A percentile compares a stretch with the other conserved stretches of the same genome.
These are phyloP conservation scores for Zygosaccharomyces siamensis DNA, from an alignment of 805 yeast genomes.

Conservation along the genomic window DNA sequence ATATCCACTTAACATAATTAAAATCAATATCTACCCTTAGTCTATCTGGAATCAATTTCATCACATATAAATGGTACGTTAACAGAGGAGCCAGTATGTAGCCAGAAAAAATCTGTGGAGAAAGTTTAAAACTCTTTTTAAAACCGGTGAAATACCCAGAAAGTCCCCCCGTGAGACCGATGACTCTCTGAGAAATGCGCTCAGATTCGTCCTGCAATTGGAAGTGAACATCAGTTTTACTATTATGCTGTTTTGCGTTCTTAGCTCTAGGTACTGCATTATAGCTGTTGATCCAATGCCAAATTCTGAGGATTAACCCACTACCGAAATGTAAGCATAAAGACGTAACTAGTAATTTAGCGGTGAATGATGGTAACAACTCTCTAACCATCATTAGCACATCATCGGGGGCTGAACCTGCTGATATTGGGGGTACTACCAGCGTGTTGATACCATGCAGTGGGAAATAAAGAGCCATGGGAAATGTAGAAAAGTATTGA, in stretches of 20 bases:
- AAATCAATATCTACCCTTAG: constrained; percentile 18
- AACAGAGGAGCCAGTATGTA: constrained; percentile 20
- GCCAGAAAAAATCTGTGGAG: constrained; percentile 27
- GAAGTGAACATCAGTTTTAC: constrained; percentile 7
- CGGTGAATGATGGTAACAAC: constrained; percentile 20
- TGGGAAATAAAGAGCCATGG: constrained; percentile 23
- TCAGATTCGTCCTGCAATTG: constrained; percentile 13
- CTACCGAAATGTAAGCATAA: constrained; percentile 10
- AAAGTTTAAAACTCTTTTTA: constrained; percentile 13
- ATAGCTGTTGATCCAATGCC: constrained; percentile 10
- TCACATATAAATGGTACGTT: constrained; percentile 19
- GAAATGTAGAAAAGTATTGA: constrained; percentile 25
- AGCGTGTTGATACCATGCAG: constrained; percentile 26
- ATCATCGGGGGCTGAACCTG: constrained; percentile 24
- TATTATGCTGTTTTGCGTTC: constrained; percentile 2
- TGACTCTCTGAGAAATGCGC: constrained; percentile 18
- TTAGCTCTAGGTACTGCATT: not conserved
- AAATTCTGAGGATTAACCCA: constrained; percentile 16
- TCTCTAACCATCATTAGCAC: constrained; percentile 27
- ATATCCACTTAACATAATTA: constrained; percentile 24
- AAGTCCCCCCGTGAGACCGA: constrained; percentile 26
- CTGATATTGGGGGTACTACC: constrained; percentile 19
- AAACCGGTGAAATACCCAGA: constrained; percentile 26
- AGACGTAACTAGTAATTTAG: constrained; percentile 15
- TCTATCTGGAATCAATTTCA: constrained; percentile 21